A percentile compares a stretch with the other conserved stretches of the same genome.
Evolutionary conservation across 2,329 filamentous ascomycete genomes (phyloP).

Genomic region (Penicillium aurantiogriseum): DNA sequence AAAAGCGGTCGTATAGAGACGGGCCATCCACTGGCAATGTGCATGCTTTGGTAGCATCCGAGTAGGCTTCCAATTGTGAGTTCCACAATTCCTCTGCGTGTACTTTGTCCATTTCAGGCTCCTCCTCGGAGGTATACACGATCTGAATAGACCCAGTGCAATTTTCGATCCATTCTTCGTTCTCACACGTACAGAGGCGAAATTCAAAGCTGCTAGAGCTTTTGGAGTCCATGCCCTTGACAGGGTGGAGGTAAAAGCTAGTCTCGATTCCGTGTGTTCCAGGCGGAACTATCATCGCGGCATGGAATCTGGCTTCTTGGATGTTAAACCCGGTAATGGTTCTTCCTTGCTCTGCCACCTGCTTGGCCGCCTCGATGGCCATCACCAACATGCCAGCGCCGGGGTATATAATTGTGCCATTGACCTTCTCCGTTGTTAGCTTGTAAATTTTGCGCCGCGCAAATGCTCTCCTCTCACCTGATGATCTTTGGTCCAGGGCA

Average conservation of each 20-base stretch:
- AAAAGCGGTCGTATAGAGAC: not conserved
- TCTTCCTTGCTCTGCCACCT: not conserved
- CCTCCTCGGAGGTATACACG: not conserved
- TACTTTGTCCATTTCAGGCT: not conserved
- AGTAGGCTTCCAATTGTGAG: not conserved
- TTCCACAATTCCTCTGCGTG: not conserved
- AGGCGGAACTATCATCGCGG: not conserved
- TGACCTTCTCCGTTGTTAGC: slow-evolving; percentile 16
- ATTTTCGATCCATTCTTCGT: slow-evolving; percentile 4
- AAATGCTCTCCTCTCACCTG: slow-evolving; percentile 14
- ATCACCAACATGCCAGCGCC: slow-evolving; percentile 1
- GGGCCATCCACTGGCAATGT: not conserved
- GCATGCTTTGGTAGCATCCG: not conserved
- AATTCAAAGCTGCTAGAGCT: slow-evolving; percentile 3
- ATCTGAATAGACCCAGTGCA: not conserved
- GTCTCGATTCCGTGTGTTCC: slow-evolving; percentile 2
- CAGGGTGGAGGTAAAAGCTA: not conserved
- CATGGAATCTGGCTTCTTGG: not conserved
- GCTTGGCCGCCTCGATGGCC: slow-evolving; percentile 3
- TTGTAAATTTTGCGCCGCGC: not conserved
- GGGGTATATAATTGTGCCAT: slow-evolving; percentile 1
- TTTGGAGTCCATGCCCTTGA: not conserved
- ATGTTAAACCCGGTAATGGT: not conserved
- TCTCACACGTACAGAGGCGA: slow-evolving; percentile 5
- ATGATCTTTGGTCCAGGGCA: slow-evolving; percentile 49